Evolutionary conservation across 257 asterid species (phyloP), one percentile per base, ranked within the genome.

Genomic region (Cynanchum wilfordii): DNA sequence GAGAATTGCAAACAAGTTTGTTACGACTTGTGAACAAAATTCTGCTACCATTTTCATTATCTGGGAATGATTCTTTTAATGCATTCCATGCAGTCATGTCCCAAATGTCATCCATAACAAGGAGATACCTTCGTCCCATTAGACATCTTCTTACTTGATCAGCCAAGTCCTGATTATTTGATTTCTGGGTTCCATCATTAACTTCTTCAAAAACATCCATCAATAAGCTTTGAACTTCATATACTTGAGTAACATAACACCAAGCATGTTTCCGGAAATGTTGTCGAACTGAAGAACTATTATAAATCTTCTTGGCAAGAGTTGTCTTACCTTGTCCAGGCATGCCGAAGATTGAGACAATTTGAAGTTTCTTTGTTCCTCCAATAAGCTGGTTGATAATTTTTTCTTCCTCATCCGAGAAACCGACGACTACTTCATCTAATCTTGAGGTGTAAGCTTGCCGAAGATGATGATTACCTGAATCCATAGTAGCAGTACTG

Each of bases 1-100:
- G 63, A 27, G 40, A 16, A 20, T 63, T 30, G 52, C 29, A 25
- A 16, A 12, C 64, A 55, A 30, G 0, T 47, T 47, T 47, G 3
- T 47, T 58, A 2, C 71, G 71, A 50, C 63, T 76, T 0, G 79
- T 76, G 30, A 76, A 0, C 49, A 76, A 13, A 19, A 76, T 50
- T 69, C 65, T 38, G 29, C 79, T 76, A 24, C 69, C 67, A 24
- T 69, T 60, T 29, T 49, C 17, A 2, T 69, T 71, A 33, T 69
- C 56, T 20, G 75, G 79, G 20, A 69, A 69, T 25, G 52, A 69
- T 20, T 36, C 38, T 24, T 27, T 55, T 22, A 76, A 1, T 50
- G n/a, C n/a, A 50, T 15, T 15, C 55, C 55, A 50, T 50, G 55
- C 55, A 13, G 6, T 50, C 7, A 15, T 50, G 20, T 50, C 55